Evolutionary conservation across 2,329 filamentous ascomycete genomes (phyloP).

Genomic region (Microsporum audouinii): DNA sequence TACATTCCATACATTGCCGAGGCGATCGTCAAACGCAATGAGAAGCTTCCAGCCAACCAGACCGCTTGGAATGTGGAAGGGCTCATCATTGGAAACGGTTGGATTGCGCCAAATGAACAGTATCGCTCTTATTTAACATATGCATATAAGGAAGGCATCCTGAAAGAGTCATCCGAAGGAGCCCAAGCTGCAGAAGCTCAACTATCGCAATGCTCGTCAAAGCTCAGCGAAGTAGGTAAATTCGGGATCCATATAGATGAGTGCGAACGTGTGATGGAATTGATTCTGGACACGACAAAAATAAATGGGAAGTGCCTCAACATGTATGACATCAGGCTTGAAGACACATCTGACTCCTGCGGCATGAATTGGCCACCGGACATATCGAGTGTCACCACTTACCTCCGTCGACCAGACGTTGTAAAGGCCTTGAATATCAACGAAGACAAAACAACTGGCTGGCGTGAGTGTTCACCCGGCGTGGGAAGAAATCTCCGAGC

Average conservation of each 20-base stretch:
- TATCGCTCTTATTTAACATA: constrained; percentile 79
- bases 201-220: constrained; percentile 55
- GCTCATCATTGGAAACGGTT: constrained; percentile 90
- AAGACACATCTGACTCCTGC: constrained; percentile 68
- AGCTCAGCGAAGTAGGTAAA: constrained; percentile 48
- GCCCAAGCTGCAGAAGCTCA: constrained; percentile 57
- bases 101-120: constrained; percentile 84
- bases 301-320: constrained; percentile 59
- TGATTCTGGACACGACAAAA: constrained; percentile 57
- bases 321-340: constrained; percentile 92
- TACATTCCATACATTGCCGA: constrained; percentile 96
- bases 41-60: constrained; percentile 35
- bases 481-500: constrained; percentile 63
- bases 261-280: constrained; percentile 68
- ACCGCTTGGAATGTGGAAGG: constrained; percentile 68
- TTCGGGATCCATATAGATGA: constrained; percentile 53
- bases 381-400: constrained; percentile 63
- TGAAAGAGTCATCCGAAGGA: constrained; percentile 54
- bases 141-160: constrained; percentile 62
- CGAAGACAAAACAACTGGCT: constrained; percentile 68
- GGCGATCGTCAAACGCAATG: constrained; percentile 79
- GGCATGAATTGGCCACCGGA: constrained; percentile 98
- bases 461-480: constrained; percentile 76
- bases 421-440: constrained; percentile 70
- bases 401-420: constrained; percentile 74